phyloP scores from a whole-genome alignment of 1,284 basidiomycete genomes.

The Inonotus hispidus region DNA sequence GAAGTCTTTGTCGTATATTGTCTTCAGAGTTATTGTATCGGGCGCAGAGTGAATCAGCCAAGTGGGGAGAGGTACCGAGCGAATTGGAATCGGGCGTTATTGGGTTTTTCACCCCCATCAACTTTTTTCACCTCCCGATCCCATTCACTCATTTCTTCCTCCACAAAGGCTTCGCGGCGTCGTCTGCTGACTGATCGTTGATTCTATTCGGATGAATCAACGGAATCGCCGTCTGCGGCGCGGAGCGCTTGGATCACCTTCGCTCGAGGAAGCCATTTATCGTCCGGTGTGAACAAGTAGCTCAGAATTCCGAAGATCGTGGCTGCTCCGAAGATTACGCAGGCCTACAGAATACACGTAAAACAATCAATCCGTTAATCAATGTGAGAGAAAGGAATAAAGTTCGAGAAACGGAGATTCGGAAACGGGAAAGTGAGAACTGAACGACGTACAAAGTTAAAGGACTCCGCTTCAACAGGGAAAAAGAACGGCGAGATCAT shows the following conservation, averaged over 20 bases:
- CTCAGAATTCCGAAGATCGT: constrained; percentile 70
- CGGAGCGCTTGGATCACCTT: constrained; percentile 47
- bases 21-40: too few species aligned
- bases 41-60: too few species aligned
- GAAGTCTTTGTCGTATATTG: too few species aligned
- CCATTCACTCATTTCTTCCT: background rate
- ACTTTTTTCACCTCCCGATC: background rate
- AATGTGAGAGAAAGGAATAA: background rate
- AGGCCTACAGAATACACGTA: too few species aligned
- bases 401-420: background rate
- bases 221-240: constrained; percentile 26
- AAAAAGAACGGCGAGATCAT: constrained; percentile 64
- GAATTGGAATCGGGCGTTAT: too few species aligned
- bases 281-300: constrained; percentile 72
- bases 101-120: background rate
- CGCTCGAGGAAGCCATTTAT: constrained; percentile 69
- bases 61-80: too few species aligned
- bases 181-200: background rate
- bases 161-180: too few species aligned
- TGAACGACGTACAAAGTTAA: constrained; percentile 69
- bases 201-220: background rate
- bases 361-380: too few species aligned
- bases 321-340: constrained; percentile 71
- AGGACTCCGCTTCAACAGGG: constrained; percentile 64
- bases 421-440: background rate